Evolutionary conservation across 129 eudicot species (phyloP).

Genomic region (Flaveria linearis): DNA sequence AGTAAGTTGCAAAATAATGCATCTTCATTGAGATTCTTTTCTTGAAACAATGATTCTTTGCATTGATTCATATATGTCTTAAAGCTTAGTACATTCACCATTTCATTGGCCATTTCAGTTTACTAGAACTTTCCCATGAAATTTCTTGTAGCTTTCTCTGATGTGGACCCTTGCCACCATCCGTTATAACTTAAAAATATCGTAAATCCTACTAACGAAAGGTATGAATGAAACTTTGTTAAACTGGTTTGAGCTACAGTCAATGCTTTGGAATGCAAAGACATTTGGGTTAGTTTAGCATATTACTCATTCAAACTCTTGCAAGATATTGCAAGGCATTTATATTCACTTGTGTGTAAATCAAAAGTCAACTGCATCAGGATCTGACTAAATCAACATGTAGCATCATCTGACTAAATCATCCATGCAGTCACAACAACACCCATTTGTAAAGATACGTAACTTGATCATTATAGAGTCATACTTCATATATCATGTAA

Average conservation of each 20-base stretch:
- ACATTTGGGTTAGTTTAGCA: conserved; percentile 3
- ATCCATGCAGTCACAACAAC: conserved; percentile 1
- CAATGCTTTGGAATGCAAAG: conserved; percentile 11
- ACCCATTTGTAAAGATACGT: conserved; percentile 11
- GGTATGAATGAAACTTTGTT: not conserved
- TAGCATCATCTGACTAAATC: conserved; percentile 13
- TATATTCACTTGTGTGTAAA: conserved; percentile 19
- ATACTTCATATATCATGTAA: not conserved
- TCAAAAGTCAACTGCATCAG: conserved; percentile 28
- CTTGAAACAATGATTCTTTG: not conserved
- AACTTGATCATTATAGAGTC: not conserved
- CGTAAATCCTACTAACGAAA: not conserved
- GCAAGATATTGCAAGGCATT: conserved; percentile 11
- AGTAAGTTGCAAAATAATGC: conserved; percentile 18
- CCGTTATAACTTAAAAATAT: not conserved
- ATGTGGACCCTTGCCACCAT: not conserved
- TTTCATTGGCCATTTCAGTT: conserved; percentile 1
- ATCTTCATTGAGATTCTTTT: conserved; percentile 9
- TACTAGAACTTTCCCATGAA: conserved; percentile 10
- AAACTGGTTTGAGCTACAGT: too few species aligned
- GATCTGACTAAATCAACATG: conserved; percentile 31
- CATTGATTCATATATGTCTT: not conserved
- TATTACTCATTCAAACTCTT: conserved; percentile 24
- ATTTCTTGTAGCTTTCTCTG: conserved; percentile 17
- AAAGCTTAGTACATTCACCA: conserved; percentile 1